Conservation (phyloP, 2,329 filamentous ascomycete species). For the Ascochyta rabiei region DNA sequence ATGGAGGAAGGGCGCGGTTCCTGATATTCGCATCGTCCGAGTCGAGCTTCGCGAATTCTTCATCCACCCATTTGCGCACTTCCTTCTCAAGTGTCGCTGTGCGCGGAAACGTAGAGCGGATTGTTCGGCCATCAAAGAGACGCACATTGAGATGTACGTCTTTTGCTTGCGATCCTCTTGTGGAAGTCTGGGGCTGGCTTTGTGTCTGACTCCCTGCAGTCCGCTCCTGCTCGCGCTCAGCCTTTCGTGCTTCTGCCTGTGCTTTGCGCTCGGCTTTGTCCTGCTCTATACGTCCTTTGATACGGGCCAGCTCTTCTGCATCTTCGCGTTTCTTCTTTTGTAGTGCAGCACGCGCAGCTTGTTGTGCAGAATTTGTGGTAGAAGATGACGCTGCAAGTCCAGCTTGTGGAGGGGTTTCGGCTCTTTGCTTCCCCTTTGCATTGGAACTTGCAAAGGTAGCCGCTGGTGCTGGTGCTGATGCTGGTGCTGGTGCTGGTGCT, state of each 20-base stretch:
- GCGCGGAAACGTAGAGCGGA: constrained; percentile 74
- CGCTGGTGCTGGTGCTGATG: constrained; percentile 6
- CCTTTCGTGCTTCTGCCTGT: constrained; percentile 41
- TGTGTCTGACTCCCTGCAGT: constrained; percentile 12
- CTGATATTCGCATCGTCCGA: constrained; percentile 30
- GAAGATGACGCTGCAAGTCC: constrained; percentile 40
- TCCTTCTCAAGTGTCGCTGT: constrained; percentile 66
- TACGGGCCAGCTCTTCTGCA: constrained; percentile 70
- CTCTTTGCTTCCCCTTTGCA: constrained; percentile 52
- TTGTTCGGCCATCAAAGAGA: constrained; percentile 80
- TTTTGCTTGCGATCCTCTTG: constrained; percentile 38
- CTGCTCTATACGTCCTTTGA: constrained; percentile 76
- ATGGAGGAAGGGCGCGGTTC: constrained; percentile 59
- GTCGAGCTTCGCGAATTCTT: constrained; percentile 32
- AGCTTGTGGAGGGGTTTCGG: constrained; percentile 43
- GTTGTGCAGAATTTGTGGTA: constrained; percentile 46
- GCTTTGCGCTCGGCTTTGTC: constrained; percentile 72
- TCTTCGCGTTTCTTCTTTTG: constrained; percentile 69
- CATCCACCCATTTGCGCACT: constrained; percentile 79
- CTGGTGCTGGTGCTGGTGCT: constrained; percentile 1
- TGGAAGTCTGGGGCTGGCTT: constrained; percentile 20
- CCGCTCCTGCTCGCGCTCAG: constrained; percentile 40
- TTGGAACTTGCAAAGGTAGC: constrained; percentile 23
- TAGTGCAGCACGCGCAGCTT: constrained; percentile 52
- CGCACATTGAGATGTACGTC: constrained; percentile 70